These are phyloP conservation scores for Myochromella boudieri DNA, from an alignment of 768 basidiomycete species.

Conservation along the genomic window DNA sequence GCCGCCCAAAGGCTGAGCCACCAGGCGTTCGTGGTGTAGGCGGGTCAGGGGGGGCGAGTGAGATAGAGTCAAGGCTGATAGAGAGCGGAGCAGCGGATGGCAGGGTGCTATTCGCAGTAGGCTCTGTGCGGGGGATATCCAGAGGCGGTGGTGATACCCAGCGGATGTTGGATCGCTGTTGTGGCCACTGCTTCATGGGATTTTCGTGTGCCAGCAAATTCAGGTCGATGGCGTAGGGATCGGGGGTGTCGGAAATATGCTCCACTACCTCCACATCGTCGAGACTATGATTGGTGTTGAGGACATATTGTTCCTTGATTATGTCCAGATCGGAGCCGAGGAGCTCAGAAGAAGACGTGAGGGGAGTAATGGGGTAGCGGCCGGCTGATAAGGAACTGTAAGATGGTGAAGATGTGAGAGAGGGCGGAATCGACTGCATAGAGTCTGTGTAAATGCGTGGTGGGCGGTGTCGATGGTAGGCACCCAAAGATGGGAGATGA, in stretches of 20 bases:
- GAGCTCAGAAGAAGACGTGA: constrained; percentile 26
- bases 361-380: constrained; percentile 26
- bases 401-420: constrained; percentile 42
- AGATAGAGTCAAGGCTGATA: background rate
- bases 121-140: background rate
- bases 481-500: background rate
- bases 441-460: constrained; percentile 20
- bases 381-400: constrained; percentile 30
- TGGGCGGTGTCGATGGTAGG: constrained; percentile 23
- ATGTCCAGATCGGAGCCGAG: constrained; percentile 29
- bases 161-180: constrained; percentile 24
- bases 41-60: constrained; percentile 5
- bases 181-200: constrained; percentile 24
- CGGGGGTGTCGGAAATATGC: constrained; percentile 2
- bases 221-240: constrained; percentile 11
- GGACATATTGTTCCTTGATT: constrained; percentile 33
- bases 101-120: background rate
- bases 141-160: constrained; percentile 14
- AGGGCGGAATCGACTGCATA: constrained; percentile 28
- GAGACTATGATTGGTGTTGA: constrained; percentile 4
- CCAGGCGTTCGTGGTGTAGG: constrained; percentile 15
- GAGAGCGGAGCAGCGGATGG: background rate
- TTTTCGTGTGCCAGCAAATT: constrained; percentile 11
- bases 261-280: background rate
- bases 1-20: constrained; percentile 22